Evolutionary conservation across 1,284 basidiomycete species (phyloP).

Genomic region (Rhodotorula glutinis): DNA sequence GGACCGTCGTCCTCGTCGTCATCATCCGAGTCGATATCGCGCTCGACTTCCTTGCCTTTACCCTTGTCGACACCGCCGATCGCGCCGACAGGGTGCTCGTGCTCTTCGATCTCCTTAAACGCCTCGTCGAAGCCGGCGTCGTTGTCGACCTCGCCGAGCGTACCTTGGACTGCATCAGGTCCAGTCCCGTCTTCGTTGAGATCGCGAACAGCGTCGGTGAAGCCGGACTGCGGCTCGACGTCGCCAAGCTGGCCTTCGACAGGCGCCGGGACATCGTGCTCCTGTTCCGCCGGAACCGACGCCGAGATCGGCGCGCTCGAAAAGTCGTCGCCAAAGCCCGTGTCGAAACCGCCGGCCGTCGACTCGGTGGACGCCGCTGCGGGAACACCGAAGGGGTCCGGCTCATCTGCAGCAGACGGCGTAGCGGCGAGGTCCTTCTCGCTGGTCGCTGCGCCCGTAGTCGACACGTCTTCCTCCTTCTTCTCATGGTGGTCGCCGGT

Average conservation of each 20-base stretch:
- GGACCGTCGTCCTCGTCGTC: slow-evolving; percentile 30
- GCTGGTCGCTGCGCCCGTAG: neutral
- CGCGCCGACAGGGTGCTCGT: neutral
- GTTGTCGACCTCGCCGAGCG: slow-evolving; percentile 18
- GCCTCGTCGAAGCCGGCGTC: slow-evolving; percentile 41
- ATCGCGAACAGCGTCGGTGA: slow-evolving; percentile 24
- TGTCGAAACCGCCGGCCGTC: neutral
- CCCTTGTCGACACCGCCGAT: slow-evolving; percentile 2
- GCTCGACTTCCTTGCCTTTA: slow-evolving; percentile 31
- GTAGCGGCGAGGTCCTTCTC: neutral
- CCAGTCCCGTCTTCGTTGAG: slow-evolving; percentile 2
- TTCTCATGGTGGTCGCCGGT: slow-evolving; percentile 4
- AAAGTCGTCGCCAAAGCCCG: slow-evolving; percentile 12
- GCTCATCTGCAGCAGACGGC: slow-evolving; percentile 21
- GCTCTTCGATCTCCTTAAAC: slow-evolving; percentile 43
- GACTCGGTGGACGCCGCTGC: slow-evolving; percentile 44
- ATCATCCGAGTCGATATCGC: slow-evolving; percentile 23
- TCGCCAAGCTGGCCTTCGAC: slow-evolving; percentile 14
- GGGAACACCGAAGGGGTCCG: slow-evolving; percentile 34
- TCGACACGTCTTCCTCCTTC: neutral
- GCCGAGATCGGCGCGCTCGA: slow-evolving; percentile 6
- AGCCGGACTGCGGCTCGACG: slow-evolving; percentile 18
- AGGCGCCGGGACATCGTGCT: neutral
- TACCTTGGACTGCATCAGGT: slow-evolving; percentile 9
- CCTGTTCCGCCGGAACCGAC: slow-evolving; percentile 3